These are phyloP conservation scores for Hymenoscyphus scutula DNA, from an alignment of 2,329 filamentous ascomycete genomes.

Conservation along the genomic window DNA sequence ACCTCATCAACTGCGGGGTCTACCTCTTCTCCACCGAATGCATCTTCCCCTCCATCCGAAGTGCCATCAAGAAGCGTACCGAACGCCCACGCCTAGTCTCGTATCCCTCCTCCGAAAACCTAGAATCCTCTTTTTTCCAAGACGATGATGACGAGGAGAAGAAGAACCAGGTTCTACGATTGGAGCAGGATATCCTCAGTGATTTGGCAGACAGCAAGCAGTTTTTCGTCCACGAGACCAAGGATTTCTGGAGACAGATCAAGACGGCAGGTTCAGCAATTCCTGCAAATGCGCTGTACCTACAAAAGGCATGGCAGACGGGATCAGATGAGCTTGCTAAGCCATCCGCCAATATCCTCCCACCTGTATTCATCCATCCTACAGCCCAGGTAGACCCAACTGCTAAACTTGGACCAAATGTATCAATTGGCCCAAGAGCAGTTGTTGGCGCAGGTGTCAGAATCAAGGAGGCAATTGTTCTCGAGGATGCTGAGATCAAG, in stretches of 20 bases:
- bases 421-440: constrained; percentile 89
- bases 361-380: constrained; percentile 94
- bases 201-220: constrained; percentile 96
- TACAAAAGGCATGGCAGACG: constrained; percentile 87
- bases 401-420: constrained; percentile 94
- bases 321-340: constrained; percentile 77
- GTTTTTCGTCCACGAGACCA: constrained; percentile 98
- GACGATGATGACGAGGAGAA: constrained; percentile 72
- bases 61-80: constrained; percentile 90
- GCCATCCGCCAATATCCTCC: constrained; percentile 82
- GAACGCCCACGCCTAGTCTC: constrained; percentile 87
- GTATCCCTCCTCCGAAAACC: constrained; percentile 95
- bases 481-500: constrained; percentile 93
- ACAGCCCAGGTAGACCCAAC: constrained; percentile 87
- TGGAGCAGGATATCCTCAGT: constrained; percentile 95
- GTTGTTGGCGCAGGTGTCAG: constrained; percentile 82
- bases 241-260: constrained; percentile 99
- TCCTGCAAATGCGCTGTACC: constrained; percentile 92
- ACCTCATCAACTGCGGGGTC: constrained; percentile 98
- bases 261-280: constrained; percentile 98
- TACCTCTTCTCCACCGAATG: constrained; percentile 95
- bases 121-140: constrained; percentile 67
- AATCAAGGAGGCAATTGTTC: constrained; percentile 92
- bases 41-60: constrained; percentile 94
- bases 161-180: constrained; percentile 82